Evolutionary conservation across 2,329 filamentous ascomycete species (phyloP).

Genomic region (Fusarium mangiferae): DNA sequence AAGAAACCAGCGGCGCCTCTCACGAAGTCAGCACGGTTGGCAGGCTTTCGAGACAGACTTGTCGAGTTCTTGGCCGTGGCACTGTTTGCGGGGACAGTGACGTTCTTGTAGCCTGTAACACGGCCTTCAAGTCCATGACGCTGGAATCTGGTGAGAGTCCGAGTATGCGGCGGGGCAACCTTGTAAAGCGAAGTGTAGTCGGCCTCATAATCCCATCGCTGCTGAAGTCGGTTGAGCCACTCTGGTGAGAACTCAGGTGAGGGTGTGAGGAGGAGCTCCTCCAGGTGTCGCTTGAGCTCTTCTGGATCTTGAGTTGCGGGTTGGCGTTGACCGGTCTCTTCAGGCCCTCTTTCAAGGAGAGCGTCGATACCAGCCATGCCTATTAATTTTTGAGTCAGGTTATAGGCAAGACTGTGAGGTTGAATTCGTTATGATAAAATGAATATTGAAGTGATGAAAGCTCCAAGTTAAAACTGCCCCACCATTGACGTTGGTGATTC

Average conservation of each 20-base stretch:
- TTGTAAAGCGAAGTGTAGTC: constrained; percentile 88
- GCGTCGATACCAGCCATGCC: constrained; percentile 51
- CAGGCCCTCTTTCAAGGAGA: constrained; percentile 43
- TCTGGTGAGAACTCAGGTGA: constrained; percentile 81
- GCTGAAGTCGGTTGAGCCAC: constrained; percentile 91
- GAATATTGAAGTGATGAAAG: constrained; percentile 31
- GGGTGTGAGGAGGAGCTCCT: constrained; percentile 81
- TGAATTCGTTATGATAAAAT: not conserved
- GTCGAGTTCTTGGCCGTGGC: constrained; percentile 96
- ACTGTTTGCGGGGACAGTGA: constrained; percentile 89
- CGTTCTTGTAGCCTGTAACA: constrained; percentile 93
- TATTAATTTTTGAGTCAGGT: not conserved
- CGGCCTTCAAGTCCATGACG: constrained; percentile 91
- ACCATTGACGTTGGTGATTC: constrained; percentile 41
- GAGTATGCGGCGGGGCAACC: constrained; percentile 88
- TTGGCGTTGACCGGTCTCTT: constrained; percentile 23
- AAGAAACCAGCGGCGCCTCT: constrained; percentile 93
- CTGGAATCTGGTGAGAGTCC: constrained; percentile 93
- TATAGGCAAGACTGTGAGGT: not conserved
- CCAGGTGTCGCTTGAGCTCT: constrained; percentile 76
- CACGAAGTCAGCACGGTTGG: constrained; percentile 88
- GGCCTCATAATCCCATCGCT: constrained; percentile 84
- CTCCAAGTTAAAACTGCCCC: constrained; percentile 35
- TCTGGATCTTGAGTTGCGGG: constrained; percentile 58
- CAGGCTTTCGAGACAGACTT: constrained; percentile 86